Conservation (phyloP, 306 rosid species). For the Quercus berberidifolia region DNA sequence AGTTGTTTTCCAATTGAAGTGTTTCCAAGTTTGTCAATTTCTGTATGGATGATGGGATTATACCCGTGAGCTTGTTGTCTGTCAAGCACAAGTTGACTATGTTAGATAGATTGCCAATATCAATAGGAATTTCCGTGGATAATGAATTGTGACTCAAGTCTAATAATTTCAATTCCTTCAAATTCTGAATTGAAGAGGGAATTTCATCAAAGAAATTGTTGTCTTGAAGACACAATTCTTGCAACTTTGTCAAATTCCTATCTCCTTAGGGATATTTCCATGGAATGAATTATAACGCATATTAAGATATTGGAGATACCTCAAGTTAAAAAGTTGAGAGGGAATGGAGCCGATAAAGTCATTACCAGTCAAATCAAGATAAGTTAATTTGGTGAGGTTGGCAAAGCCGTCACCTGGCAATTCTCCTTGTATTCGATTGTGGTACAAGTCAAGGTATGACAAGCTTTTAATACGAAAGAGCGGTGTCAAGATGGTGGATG, state of each 20-base stretch:
- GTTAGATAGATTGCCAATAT: constrained; percentile 14
- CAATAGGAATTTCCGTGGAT: constrained; percentile 15
- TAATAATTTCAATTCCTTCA: not conserved
- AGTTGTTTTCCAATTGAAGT: constrained; percentile 11
- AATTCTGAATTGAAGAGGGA: not conserved
- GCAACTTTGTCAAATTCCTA: constrained; percentile 10
- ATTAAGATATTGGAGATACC: no score
- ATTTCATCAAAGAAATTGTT: constrained; percentile 12
- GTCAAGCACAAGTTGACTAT: constrained; percentile 12
- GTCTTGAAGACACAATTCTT: constrained; percentile 1
- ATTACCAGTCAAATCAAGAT: constrained; percentile 4
- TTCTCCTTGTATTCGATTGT: constrained; percentile 3
- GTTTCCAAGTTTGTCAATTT: constrained; percentile 5
- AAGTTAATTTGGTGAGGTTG: constrained; percentile 16
- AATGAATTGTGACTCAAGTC: constrained; percentile 19
- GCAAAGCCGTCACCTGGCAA: constrained; percentile 8
- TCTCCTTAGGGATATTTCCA: constrained; percentile 15
- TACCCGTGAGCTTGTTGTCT: not conserved
- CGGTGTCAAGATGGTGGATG: not conserved
- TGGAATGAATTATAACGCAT: not conserved
- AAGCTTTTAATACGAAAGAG: constrained; percentile 9
- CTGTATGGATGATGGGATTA: constrained; percentile 24
- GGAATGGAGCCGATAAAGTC: no score
- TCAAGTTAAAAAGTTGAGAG: no score
- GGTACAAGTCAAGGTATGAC: constrained; percentile 6